Percentiles rank a stretch among this genome's conserved stretches.
Evolutionary conservation across 1,284 basidiomycete genomes (phyloP).

Genomic region (Puccinia triticina): DNA sequence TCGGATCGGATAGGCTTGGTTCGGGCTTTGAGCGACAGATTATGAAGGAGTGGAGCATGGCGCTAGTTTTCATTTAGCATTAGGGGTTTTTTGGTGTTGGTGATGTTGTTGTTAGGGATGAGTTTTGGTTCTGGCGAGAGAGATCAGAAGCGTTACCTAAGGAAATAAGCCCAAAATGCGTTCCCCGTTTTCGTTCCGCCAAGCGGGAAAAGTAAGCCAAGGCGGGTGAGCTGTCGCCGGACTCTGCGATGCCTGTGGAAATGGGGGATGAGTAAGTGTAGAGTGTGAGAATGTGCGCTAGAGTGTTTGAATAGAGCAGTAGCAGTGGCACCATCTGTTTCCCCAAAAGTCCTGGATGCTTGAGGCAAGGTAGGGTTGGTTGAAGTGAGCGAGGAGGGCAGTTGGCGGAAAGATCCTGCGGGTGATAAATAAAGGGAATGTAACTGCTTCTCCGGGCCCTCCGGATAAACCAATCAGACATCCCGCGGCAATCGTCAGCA

Average conservation of each 20-base stretch:
- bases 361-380: slow-evolving; percentile 1
- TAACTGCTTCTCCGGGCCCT: not conserved
- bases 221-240: not conserved
- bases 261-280: too few species aligned
- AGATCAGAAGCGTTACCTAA: slow-evolving; percentile 7
- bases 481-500: slow-evolving; percentile 16
- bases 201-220: slow-evolving; percentile 10
- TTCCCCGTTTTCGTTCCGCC: slow-evolving; percentile 8
- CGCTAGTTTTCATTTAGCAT: not conserved
- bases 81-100: not conserved
- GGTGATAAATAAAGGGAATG: not conserved
- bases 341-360: slow-evolving; percentile 32
- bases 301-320: too few species aligned
- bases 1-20: not conserved
- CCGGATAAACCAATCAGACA: not conserved
- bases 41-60: slow-evolving; percentile 30
- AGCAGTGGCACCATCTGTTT: not conserved
- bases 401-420: not conserved
- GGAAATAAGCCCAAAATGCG: slow-evolving; percentile 5
- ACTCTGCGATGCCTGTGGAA: not conserved
- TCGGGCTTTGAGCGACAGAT: not conserved
- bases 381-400: not conserved
- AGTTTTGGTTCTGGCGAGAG: not conserved
- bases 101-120: not conserved
- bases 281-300: too few species aligned